phyloP scores from a whole-genome alignment of 176 grass and related monocot species.

The Oryza rufipogon region DNA sequence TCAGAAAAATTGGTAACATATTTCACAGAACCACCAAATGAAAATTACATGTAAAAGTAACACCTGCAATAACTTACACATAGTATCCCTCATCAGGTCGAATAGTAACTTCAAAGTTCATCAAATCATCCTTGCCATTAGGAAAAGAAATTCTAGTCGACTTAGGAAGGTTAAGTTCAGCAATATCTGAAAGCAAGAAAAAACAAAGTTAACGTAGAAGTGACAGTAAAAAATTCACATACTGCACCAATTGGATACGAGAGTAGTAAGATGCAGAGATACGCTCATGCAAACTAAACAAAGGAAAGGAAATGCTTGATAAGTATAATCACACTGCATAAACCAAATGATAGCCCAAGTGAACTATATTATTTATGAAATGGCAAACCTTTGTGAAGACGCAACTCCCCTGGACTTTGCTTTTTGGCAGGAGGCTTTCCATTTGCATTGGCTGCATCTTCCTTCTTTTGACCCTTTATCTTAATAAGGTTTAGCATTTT shows the following conservation, averaged over 20 bases:
- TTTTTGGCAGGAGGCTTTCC: slow-evolving; percentile 61
- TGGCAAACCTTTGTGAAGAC: slow-evolving; percentile 69
- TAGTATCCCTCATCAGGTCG: slow-evolving; percentile 83
- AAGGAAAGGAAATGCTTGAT: not conserved
- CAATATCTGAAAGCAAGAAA: slow-evolving; percentile 55
- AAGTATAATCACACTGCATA: not conserved
- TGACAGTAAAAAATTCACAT: slow-evolving; percentile 4
- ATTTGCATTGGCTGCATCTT: slow-evolving; percentile 47
- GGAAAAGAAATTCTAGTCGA: slow-evolving; percentile 70
- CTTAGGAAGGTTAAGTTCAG: slow-evolving; percentile 72
- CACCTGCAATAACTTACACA: slow-evolving; percentile 46
- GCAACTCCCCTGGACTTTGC: slow-evolving; percentile 67
- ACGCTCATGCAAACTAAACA: not conserved
- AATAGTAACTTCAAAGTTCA: slow-evolving; percentile 70
- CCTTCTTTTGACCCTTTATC: slow-evolving; percentile 59
- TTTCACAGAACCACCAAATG: not conserved
- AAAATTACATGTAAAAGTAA: not conserved
- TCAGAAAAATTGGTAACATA: not conserved
- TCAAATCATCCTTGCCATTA: slow-evolving; percentile 86
- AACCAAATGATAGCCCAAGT: not conserved
- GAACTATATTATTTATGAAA: not conserved
- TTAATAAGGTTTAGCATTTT: slow-evolving; percentile 76
- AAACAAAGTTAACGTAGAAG: not conserved
- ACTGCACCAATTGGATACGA: not conserved
- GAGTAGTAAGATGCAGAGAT: not conserved